These are phyloP conservation scores for Russula virescens DNA, from an alignment of 768 basidiomycete species.

Conservation along the genomic window DNA sequence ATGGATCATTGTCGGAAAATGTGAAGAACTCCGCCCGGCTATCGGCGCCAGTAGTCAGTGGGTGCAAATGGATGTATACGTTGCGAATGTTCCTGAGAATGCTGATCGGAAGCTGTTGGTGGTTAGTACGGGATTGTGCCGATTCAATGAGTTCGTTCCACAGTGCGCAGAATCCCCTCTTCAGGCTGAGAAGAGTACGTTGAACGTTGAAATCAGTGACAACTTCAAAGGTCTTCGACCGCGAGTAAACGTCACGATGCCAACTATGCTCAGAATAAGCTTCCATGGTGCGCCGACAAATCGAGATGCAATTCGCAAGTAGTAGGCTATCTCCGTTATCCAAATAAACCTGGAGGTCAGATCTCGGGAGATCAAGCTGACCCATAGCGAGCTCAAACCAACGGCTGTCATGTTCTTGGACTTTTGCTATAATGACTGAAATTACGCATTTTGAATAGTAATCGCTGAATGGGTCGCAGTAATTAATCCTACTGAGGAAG, in stretches of 20 bases:
- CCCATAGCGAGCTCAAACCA: not conserved
- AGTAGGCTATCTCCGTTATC: not conserved
- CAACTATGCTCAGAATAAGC: not conserved
- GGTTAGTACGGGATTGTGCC: no score
- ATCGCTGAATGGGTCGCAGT: not conserved
- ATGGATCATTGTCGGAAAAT: no score
- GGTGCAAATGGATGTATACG: no score
- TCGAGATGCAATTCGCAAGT: not conserved
- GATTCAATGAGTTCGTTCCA: no score
- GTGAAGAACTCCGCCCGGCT: no score
- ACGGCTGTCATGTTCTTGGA: not conserved
- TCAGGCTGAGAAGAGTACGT: no score
- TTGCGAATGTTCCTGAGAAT: no score
- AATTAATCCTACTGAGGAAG: no score
- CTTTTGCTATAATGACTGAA: not conserved
- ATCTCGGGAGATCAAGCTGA: not conserved
- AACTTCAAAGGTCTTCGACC: not conserved
- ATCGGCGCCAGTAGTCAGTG: no score
- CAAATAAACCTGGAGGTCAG: not conserved
- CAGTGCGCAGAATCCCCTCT: no score
- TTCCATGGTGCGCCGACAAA: not conserved
- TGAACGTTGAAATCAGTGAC: no score
- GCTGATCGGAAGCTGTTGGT: no score
- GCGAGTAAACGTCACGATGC: not conserved
- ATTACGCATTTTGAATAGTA: not conserved